phyloP scores from a whole-genome alignment of 352 stramenopile genomes.

The Phytophthora pluvialis region DNA sequence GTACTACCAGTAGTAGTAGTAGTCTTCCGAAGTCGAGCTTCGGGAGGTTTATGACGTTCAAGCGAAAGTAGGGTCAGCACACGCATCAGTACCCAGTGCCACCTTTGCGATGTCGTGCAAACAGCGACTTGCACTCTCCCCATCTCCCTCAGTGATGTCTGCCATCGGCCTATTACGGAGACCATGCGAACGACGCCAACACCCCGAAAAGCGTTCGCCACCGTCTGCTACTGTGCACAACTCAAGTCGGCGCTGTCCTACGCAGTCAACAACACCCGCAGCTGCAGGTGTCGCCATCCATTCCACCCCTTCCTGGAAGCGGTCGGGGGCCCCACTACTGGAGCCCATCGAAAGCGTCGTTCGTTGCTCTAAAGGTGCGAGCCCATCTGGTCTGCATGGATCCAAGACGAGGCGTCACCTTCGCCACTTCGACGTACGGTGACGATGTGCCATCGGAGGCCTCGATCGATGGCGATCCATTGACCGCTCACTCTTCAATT shows the following conservation, averaged over 20 bases:
- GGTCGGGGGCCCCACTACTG: neutral
- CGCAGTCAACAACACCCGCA: slow-evolving; percentile 4
- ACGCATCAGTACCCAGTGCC: slow-evolving; percentile 5
- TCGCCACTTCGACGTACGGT: slow-evolving; percentile 2
- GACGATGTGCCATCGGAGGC: slow-evolving; percentile 15
- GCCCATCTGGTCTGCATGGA: neutral
- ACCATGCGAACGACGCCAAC: neutral
- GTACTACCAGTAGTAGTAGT: neutral
- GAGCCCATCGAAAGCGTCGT: neutral
- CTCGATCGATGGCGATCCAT: too few relatives aligned
- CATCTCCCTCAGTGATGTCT: slow-evolving; percentile 21
- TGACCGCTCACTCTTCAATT: slow-evolving; percentile 25
- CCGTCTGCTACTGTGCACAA: slow-evolving; percentile 4
- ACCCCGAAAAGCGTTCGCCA: neutral
- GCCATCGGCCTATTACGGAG: neutral
- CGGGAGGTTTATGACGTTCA: too few relatives aligned
- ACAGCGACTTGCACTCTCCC: slow-evolving; percentile 10
- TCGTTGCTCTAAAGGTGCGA: slow-evolving; percentile 5
- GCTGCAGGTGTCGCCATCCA: neutral
- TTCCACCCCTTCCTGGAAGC: slow-evolving; percentile 1
- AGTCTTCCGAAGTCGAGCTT: neutral
- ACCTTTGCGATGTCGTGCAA: slow-evolving; percentile 5
- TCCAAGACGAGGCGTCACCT: slow-evolving; percentile 12
- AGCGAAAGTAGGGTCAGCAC: slow-evolving; percentile 8
- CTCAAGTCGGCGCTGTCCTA: neutral